Conservation (phyloP, 495 filamentous ascomycete genomes). For the Penicillium ochrochloron region DNA sequence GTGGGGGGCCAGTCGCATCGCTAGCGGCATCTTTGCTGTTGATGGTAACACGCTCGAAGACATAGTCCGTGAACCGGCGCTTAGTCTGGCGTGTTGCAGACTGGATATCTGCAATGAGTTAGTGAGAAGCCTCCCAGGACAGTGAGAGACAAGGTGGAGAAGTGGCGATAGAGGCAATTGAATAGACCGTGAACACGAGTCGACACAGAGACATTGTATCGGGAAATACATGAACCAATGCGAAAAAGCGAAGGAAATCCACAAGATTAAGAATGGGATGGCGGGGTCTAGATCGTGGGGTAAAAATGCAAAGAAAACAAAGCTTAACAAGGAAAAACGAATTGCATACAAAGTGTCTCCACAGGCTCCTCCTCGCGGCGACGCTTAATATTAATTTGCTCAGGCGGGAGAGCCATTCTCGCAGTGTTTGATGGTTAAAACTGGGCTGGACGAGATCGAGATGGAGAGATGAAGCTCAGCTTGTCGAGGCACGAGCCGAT, state of each 20-base stretch:
- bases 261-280: constrained; percentile 4
- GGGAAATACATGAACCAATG: background rate
- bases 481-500: background rate
- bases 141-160: background rate
- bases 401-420: constrained; percentile 53
- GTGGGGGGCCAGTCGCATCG: constrained; percentile 24
- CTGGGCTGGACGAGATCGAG: constrained; percentile 11
- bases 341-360: constrained; percentile 57
- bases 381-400: constrained; percentile 60
- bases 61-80: constrained; percentile 55
- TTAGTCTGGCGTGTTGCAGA: constrained; percentile 51
- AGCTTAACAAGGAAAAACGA: constrained; percentile 7
- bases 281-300: constrained; percentile 31
- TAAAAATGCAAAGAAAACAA: constrained; percentile 22
- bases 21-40: constrained; percentile 25
- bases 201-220: background rate
- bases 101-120: constrained; percentile 45
- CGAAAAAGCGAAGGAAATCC: background rate
- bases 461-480: constrained; percentile 9
- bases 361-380: constrained; percentile 61
- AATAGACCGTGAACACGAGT: background rate
- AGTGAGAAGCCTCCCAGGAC: constrained; percentile 10
- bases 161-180: background rate
- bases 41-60: constrained; percentile 49
- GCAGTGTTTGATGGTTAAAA: background rate